Base-by-base conservation (phyloP, 2,329 filamentous ascomycete species). In the Aureobasidium sp. region DNA sequence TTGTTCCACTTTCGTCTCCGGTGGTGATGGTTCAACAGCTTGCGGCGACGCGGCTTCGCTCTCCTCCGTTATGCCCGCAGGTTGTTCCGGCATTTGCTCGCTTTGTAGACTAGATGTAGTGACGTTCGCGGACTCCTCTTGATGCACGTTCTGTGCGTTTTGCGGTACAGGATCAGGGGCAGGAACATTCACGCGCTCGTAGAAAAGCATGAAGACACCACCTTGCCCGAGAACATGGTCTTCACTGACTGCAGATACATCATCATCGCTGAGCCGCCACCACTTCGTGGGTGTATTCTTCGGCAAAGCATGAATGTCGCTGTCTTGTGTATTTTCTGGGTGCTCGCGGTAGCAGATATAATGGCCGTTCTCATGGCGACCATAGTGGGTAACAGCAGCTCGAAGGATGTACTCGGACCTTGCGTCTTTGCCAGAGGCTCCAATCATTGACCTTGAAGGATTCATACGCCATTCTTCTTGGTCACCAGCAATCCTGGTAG, bases 201-300 rank as follows among this genome's bases (percentile, higher is more conserved):
- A 99, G 73, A 97, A 97, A 0, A 97, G 82, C 93, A 99, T 97
- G 71, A 97, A 97, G 0, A 92, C 93, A 1, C 90, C 91, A 0
- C 86, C 86, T 67, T 96, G 87, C 2, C 80, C 81, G 56, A 94
- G 77, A 0, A 96, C 89, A 32, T 83, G 82, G 12, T 87, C 81
- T 71, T 96, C 90, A 24, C 83, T 83, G 27, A 92, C 88, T 66
- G 84, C 81, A 64, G 81, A 84, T 8, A 97, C 92, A 65, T 88
- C 87, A 64, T 96, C 90, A 69, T 97, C 93, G 72, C 93, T 97
- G 32, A 97, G 80, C 17, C 89, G 82, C 87, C 91, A 99, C 94
- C 94, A 97, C 63, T 84, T 82, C 66, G 82, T 78, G 15, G 29
- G 68, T 51, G 20, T 65, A 62, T n/a, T 48, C 37, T 32, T 67